phyloP scores from a whole-genome alignment of 2,329 filamentous ascomycete species.

The Zalaria sp. region DNA sequence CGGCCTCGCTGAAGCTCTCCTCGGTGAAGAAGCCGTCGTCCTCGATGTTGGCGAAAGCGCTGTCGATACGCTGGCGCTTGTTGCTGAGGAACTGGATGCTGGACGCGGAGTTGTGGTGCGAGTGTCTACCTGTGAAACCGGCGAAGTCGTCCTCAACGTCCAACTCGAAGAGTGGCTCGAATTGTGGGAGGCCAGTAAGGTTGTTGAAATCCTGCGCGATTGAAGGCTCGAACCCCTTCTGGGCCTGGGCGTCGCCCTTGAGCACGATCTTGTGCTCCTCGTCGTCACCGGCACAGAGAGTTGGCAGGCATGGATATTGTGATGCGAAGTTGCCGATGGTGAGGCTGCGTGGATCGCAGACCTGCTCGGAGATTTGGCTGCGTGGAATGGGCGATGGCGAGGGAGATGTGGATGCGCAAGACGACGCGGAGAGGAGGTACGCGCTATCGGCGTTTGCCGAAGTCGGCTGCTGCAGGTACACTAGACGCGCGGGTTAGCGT shows the following conservation, averaged over 20 bases:
- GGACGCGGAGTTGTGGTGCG: conserved; percentile 41
- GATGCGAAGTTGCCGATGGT: conserved; percentile 48
- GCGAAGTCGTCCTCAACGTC: conserved; percentile 85
- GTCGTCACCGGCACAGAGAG: conserved; percentile 43
- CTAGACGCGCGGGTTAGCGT: conserved; percentile 22
- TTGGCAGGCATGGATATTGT: conserved; percentile 53
- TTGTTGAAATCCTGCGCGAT: conserved; percentile 31
- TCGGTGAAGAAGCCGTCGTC: conserved; percentile 67
- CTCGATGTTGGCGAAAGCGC: conserved; percentile 43
- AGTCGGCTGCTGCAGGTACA: conserved; percentile 53
- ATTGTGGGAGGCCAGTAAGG: conserved; percentile 51
- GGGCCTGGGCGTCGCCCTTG: conserved; percentile 25
- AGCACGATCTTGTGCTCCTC: conserved; percentile 27
- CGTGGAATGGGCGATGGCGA: conserved; percentile 69
- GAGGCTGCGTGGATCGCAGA: conserved; percentile 81
- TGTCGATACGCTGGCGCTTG: conserved; percentile 60
- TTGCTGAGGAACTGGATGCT: conserved; percentile 42
- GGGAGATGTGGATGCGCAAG: conserved; percentile 74
- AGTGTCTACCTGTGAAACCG: conserved; percentile 48
- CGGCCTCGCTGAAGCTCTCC: conserved; percentile 63
- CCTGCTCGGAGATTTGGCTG: conserved; percentile 55
- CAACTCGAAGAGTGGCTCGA: conserved; percentile 78
- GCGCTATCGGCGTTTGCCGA: conserved; percentile 44
- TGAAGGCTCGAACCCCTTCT: conserved; percentile 17
- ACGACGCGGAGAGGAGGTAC: conserved; percentile 57